phyloP scores from a whole-genome alignment of 257 asterid genomes.

The Plantago elongata region DNA sequence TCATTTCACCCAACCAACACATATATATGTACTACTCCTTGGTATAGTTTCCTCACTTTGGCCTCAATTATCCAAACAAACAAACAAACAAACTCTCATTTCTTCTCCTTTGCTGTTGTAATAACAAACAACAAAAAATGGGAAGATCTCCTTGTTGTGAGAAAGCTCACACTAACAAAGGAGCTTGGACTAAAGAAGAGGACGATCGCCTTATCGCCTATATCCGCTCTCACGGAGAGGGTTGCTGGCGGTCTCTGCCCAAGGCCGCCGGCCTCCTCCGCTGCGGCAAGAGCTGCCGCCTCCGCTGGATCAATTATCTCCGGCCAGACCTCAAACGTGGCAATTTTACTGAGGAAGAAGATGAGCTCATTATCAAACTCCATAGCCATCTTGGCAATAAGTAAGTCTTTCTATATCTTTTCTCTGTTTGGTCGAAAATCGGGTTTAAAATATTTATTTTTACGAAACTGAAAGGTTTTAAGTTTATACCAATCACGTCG shows the following conservation, averaged over 20 bases:
- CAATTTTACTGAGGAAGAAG: conserved; percentile 83
- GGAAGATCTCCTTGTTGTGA: conserved; percentile 99
- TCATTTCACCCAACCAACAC: no score
- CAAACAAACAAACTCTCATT: not conserved
- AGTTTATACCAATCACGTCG: no score
- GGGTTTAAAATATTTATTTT: no score
- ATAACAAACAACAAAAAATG: conserved; percentile 27
- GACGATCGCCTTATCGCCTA: conserved; percentile 79
- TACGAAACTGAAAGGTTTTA: no score
- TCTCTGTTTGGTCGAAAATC: no score
- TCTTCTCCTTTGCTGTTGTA: not conserved
- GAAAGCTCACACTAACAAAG: conserved; percentile 95
- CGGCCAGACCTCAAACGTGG: conserved; percentile 96
- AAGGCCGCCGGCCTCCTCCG: conserved; percentile 94
- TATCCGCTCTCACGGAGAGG: conserved; percentile 76
- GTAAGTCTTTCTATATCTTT: conserved; percentile 28
- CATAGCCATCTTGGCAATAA: conserved; percentile 93
- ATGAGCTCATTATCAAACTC: conserved; percentile 84
- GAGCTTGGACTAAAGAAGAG: conserved; percentile 98
- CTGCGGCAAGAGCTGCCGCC: conserved; percentile 93
- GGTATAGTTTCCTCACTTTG: not conserved
- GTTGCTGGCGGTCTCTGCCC: conserved; percentile 91
- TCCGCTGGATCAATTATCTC: conserved; percentile 89
- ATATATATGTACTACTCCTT: not conserved
- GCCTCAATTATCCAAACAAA: no score